Evolutionary conservation across 2,329 filamentous ascomycete species (phyloP).

Genomic region (Exophiala sp.): DNA sequence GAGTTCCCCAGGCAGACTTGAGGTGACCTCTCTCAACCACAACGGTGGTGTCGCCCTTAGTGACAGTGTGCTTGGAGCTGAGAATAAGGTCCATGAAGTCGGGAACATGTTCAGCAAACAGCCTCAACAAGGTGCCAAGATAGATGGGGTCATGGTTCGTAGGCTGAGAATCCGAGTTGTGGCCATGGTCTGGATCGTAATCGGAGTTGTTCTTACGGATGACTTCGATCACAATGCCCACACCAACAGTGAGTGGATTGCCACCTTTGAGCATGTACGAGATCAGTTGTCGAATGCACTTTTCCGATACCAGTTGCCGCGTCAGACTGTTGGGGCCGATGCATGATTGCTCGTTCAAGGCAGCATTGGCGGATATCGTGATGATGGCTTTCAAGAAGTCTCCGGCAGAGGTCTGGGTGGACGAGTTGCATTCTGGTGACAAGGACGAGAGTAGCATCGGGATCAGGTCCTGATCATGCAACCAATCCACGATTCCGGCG

Average conservation of each 20-base stretch:
- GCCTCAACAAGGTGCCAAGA: conserved; percentile 76
- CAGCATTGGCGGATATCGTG: conserved; percentile 96
- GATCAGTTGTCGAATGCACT: conserved; percentile 79
- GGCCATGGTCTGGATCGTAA: conserved; percentile 87
- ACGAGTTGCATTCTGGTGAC: conserved; percentile 74
- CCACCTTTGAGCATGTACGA: conserved; percentile 87
- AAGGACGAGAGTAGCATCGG: conserved; percentile 81
- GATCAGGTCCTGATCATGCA: conserved; percentile 82
- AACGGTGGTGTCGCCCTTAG: conserved; percentile 50
- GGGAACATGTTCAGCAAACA: conserved; percentile 86
- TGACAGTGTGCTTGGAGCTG: conserved; percentile 58
- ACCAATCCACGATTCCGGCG: conserved; percentile 92
- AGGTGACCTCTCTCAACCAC: conserved; percentile 67
- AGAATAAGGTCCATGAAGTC: conserved; percentile 90
- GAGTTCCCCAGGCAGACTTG: conserved; percentile 80
- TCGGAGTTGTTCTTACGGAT: conserved; percentile 99
- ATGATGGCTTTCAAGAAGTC: conserved; percentile 99
- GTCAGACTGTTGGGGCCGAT: conserved; percentile 97
- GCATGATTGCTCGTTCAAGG: conserved; percentile 96
- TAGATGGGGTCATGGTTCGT: conserved; percentile 92
- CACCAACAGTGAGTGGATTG: conserved; percentile 89
- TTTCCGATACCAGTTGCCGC: conserved; percentile 80
- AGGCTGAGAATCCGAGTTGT: conserved; percentile 70
- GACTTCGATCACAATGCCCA: conserved; percentile 96
- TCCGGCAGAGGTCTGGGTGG: conserved; percentile 91